Base-by-base conservation (phyloP, 441 rosid species). In the Gossypium trilobum region DNA sequence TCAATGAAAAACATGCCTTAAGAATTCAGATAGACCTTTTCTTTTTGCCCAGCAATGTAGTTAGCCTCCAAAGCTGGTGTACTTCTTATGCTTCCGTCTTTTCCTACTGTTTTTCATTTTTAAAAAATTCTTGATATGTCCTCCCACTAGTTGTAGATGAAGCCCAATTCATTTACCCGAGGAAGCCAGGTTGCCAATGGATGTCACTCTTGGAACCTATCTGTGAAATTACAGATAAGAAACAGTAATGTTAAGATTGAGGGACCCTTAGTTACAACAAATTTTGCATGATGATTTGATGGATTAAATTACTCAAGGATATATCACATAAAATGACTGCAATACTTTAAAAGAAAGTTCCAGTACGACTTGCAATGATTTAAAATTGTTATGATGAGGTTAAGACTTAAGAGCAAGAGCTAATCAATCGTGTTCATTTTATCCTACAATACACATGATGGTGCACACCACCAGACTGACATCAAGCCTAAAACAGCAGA, bases 131-230 rank as follows among this genome's bases (percentile, higher is more conserved):
- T 70, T 52, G 20, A 46, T 58, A 64, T 74, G 17, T 3, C 67
- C 46, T 11, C 8, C 8, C 23, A 33, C 39, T 55, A 29, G 50
- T 54, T 50, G 65, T 58, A 33, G 73, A 67, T 44, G 73, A 74
- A 63, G 70, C 33, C 13, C 7, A 54, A 51, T 50, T 68, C 22
- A 13, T 46, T 13, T 50, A 60, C 73, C 66, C 3, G 16, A 68
- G 23, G 16, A 79, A 17, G 9, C 62, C 54, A 23, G 44, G 58
- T 68, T 13, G 57, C 22, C 58, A 16, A 61, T 62, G 57, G 29
- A 60, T 67, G 65, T 72, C 74, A 23, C 56, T 78, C 80, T 79
- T 80, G 54, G 79, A 76, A 76, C 82, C 81, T 68, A 64, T 83
- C 90, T 87, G 88, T 71, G 68, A 54, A 65, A 39, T 52, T 39